Conservation (phyloP, 1,284 basidiomycete genomes). For the Ganoderma meredithae region DNA sequence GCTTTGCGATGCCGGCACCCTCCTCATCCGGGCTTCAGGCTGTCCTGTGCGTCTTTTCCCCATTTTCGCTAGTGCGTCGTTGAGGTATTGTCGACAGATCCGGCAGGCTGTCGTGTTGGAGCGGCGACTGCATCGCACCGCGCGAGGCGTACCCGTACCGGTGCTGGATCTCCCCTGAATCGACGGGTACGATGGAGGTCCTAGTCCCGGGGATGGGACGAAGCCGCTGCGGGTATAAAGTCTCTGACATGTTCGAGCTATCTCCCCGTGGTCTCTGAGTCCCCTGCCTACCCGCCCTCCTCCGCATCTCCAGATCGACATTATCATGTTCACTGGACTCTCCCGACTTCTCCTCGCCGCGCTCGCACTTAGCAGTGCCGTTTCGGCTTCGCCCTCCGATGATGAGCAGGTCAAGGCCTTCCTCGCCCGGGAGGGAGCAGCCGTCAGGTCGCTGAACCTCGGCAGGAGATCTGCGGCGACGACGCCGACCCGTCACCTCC, state of each 20-base stretch:
- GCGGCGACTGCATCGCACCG: neutral
- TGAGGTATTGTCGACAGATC: conserved; percentile 2
- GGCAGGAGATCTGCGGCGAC: conserved; percentile 34
- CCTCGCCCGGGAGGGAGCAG: conserved; percentile 27
- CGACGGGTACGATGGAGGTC: neutral
- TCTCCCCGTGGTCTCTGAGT: conserved; percentile 3
- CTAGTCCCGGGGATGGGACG: neutral
- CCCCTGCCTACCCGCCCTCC: conserved; percentile 1
- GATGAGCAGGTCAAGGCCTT: conserved; percentile 28
- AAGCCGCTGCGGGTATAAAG: conserved; percentile 23
- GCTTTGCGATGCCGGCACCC: neutral
- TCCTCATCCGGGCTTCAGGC: neutral
- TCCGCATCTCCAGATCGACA: neutral
- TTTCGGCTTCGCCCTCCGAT: conserved; percentile 15
- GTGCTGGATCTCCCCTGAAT: conserved; percentile 10
- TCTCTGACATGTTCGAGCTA: neutral
- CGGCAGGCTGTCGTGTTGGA: conserved; percentile 1
- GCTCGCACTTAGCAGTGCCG: conserved; percentile 21
- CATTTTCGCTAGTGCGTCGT: neutral
- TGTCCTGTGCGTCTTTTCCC: neutral
- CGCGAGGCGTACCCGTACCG: conserved; percentile 3
- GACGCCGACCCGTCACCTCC: conserved; percentile 36
- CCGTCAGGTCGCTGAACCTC: conserved; percentile 32
- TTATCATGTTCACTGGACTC: conserved; percentile 25
- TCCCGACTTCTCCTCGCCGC: conserved; percentile 25